phyloP scores from a whole-genome alignment of 148 eudicot genomes.

The Rhododendron kiyosumense region DNA sequence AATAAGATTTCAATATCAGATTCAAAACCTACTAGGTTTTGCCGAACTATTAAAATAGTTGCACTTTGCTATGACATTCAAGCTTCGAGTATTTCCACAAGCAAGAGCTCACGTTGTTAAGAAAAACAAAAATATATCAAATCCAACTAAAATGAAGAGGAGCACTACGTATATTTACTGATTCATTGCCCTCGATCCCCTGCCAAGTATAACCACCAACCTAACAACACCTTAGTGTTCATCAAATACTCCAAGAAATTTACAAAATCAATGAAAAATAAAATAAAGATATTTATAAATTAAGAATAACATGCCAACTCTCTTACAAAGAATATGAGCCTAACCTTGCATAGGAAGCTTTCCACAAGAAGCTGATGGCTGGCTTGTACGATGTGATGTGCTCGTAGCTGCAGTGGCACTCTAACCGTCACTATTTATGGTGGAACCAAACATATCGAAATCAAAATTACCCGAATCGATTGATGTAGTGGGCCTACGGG shows the following conservation, averaged over 20 bases:
- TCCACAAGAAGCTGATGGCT: conserved; percentile 28
- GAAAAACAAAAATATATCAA: neutral
- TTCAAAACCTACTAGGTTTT: neutral
- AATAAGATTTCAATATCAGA: neutral
- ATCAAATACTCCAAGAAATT: neutral
- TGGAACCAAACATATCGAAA: conserved; percentile 23
- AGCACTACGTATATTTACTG: neutral
- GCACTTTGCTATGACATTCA: neutral
- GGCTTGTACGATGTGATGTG: conserved; percentile 19
- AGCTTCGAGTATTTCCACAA: neutral
- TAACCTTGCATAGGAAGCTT: conserved; percentile 39
- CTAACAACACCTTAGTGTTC: neutral
- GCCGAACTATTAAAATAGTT: neutral
- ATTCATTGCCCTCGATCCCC: neutral
- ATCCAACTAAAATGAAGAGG: neutral
- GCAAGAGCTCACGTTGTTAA: neutral
- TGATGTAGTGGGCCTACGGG: conserved; percentile 30
- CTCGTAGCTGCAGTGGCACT: conserved; percentile 21
- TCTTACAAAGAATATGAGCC: neutral
- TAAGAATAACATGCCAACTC: conserved; percentile 4
- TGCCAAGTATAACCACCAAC: neutral
- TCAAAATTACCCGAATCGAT: conserved; percentile 26
- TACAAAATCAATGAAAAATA: neutral
- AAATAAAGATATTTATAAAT: neutral
- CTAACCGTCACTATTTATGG: conserved; percentile 2